Percentiles rank a stretch among this genome's conserved stretches.
These are phyloP conservation scores for Misopates orontium DNA, from an alignment of 257 asterid genomes.

Conservation along the genomic window DNA sequence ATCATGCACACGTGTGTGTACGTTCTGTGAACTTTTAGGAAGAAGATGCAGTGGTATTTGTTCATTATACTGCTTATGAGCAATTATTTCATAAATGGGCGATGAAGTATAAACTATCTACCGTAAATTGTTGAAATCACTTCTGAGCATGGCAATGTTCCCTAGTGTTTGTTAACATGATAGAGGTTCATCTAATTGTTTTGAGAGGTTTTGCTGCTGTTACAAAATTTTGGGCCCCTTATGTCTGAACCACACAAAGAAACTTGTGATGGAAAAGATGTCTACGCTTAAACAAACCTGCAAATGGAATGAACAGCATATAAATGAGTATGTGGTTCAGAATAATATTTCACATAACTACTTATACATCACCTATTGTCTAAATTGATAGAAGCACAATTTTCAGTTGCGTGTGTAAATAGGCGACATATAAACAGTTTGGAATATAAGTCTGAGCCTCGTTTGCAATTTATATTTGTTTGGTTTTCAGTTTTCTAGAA, in stretches of 20 bases:
- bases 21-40: no score
- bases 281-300: no score
- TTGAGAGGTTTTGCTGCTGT: background rate
- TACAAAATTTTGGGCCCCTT: conserved; percentile 14
- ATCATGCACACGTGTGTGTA: background rate
- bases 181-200: no score
- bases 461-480: conserved; percentile 21
- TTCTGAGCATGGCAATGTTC: background rate
- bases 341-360: no score
- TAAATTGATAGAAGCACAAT: no score
- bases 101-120: background rate
- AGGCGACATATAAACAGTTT: background rate
- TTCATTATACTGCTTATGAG: background rate
- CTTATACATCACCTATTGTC: no score
- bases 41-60: background rate
- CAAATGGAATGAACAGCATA: no score
- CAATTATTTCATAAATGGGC: background rate
- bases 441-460: background rate
- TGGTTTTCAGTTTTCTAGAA: background rate
- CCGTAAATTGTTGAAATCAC: background rate
- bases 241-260: background rate
- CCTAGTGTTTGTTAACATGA: background rate
- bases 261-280: no score
- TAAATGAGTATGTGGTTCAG: no score
- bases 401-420: no score